Conservation (phyloP, 257 asterid genomes). For the Leonotis leonurus region DNA sequence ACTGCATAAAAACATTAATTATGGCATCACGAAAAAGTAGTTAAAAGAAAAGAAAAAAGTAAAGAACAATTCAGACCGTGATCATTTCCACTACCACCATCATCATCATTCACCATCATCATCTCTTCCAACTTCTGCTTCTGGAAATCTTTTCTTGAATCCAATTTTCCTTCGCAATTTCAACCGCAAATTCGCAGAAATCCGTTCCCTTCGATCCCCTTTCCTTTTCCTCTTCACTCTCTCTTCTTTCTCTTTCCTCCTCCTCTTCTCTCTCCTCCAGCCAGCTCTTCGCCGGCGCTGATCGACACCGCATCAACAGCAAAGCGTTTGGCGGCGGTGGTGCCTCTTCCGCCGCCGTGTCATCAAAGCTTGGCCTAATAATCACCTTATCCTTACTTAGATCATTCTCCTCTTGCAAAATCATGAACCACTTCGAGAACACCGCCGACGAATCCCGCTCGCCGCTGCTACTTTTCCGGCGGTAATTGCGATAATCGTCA, state of each 20-base stretch:
- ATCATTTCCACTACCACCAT: too few species aligned
- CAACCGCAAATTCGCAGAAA: conserved; percentile 40
- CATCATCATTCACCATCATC: too few species aligned
- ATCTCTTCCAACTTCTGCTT: conserved; percentile 71
- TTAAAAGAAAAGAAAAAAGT: too few species aligned
- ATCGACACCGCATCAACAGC: conserved; percentile 77
- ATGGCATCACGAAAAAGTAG: too few species aligned
- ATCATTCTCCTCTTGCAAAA: conserved; percentile 51
- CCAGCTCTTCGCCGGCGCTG: conserved; percentile 86
- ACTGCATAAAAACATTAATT: background rate
- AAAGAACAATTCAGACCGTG: background rate
- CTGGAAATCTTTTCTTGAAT: conserved; percentile 50
- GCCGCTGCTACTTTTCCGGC: background rate
- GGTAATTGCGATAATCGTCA: background rate
- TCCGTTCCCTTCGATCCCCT: conserved; percentile 11
- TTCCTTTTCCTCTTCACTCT: background rate
- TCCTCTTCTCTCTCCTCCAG: conserved; percentile 35
- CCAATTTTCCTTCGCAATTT: conserved; percentile 64
- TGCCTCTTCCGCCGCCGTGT: background rate
- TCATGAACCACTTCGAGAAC: conserved; percentile 85
- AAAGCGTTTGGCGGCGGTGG: conserved; percentile 62
- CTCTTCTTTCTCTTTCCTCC: conserved; percentile 3
- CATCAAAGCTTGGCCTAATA: background rate
- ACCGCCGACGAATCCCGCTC: conserved; percentile 32
- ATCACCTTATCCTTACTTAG: conserved; percentile 15